These are phyloP conservation scores for Trichoderma semiorbis DNA, from an alignment of 2,329 filamentous ascomycete genomes.

Conservation along the genomic window DNA sequence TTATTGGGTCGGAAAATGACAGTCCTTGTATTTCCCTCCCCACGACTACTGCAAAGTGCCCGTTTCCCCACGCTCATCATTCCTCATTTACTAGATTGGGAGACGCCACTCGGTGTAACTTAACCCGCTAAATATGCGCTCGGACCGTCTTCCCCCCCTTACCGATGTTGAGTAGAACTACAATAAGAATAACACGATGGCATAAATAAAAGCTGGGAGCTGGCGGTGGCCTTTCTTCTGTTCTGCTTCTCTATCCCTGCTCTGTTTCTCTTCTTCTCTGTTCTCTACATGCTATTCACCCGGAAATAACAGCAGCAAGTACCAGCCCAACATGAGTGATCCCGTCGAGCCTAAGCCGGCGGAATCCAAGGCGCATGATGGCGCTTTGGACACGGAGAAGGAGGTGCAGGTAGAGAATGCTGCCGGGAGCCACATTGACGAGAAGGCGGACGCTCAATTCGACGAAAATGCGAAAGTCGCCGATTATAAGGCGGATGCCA, in stretches of 20 bases:
- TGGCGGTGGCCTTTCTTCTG: not conserved
- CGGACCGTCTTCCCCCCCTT: not conserved
- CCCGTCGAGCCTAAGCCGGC: not conserved
- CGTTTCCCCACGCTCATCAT: not conserved
- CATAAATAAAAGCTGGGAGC: not conserved
- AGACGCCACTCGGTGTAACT: not conserved
- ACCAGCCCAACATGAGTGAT: not conserved
- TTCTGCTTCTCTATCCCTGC: not conserved
- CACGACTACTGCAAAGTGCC: not conserved
- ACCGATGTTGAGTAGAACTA: not conserved
- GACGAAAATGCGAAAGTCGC: not conserved
- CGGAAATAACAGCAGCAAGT: not conserved
- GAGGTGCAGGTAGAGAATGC: not conserved
- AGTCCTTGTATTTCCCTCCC: not conserved
- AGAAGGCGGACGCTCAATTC: not conserved
- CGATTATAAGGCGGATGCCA: constrained; percentile 4
- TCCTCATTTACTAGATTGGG: not conserved
- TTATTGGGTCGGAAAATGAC: not conserved
- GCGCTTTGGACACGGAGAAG: not conserved
- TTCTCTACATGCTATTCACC: not conserved
- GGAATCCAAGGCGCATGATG: not conserved
- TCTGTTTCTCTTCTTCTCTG: not conserved
- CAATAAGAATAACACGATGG: not conserved
- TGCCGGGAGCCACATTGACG: not conserved
- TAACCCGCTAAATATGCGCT: not conserved